Evolutionary conservation across 1,284 basidiomycete species (phyloP), one percentile per base, ranked within the genome.

Genomic region (Sparassis latifolia): DNA sequence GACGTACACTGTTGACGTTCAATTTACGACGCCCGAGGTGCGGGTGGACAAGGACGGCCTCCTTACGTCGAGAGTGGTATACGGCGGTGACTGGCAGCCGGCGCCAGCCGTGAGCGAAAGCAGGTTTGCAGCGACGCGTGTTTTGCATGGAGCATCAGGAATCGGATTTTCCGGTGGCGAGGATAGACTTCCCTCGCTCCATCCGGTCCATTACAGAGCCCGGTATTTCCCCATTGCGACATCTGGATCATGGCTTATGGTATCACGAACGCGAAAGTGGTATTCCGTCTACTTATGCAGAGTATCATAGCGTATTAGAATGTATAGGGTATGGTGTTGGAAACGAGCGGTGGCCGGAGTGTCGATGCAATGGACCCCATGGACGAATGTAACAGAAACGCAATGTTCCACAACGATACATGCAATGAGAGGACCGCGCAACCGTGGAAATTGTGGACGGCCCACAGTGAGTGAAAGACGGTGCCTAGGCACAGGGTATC

Each of bases 11-110:
- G 66, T 80, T 44, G 59, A 71, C 28, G 77, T 86, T 27, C 61
- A 59, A 45, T 83, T 82, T 55, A 49, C 65, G n/a, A 80, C 82
- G 0, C 74, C 78, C 33, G 78, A 84, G 58, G 78, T 86, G 12
- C 69, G 76, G 48, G 55, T 69, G 20, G 78, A 82, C 54, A 64
- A 63, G 40, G 62, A 71, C n/a, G 66, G 68, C 3, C 48, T 66
- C 46, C 42, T 64, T 33, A 45, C 47, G 33, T 56, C 57, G 9
- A 44, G 48, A 10, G 55, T 52, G 12, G 53, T 53, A 31, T 54
- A 55, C n/a, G n/a, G n/a, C n/a, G n/a, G n/a, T n/a, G n/a, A n/a
- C n/a, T n/a, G n/a, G n/a, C n/a, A n/a, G n/a, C n/a, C n/a, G n/a
- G n/a, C n/a, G n/a, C 33, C 51, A 41, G 7, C 4, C 31, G 27